These are phyloP conservation scores for Penicillium janthinellum DNA, from an alignment of 2,329 filamentous ascomycete genomes.

Conservation along the genomic window DNA sequence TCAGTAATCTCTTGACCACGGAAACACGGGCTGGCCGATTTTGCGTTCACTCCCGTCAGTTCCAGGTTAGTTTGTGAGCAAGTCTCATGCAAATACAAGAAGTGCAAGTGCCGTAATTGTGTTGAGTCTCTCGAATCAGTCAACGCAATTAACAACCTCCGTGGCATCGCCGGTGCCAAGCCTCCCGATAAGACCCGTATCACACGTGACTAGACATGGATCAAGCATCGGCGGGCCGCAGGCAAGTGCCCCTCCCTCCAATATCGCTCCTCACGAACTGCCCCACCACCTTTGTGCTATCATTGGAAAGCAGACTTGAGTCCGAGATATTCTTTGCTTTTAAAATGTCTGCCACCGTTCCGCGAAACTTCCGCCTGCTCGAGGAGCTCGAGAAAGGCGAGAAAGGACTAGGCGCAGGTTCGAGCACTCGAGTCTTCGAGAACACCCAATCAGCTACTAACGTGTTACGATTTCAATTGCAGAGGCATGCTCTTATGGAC, in stretches of 20 bases:
- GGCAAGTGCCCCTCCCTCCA: conserved; percentile 24
- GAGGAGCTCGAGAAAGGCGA: conserved; percentile 99
- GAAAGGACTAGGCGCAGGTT: conserved; percentile 88
- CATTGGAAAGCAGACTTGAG: conserved; percentile 3
- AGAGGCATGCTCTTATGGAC: conserved; percentile 97
- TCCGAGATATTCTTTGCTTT: neutral
- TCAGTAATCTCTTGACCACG: conserved; percentile 7
- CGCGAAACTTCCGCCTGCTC: conserved; percentile 92
- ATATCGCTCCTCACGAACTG: conserved; percentile 4
- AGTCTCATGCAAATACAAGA: neutral
- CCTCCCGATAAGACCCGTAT: conserved; percentile 25
- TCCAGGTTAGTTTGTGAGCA: neutral
- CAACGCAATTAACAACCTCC: conserved; percentile 22
- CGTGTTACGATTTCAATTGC: conserved; percentile 19
- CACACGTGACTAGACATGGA: conserved; percentile 23
- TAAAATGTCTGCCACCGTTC: conserved; percentile 72
- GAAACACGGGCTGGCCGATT: neutral
- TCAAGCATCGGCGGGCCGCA: conserved; percentile 7
- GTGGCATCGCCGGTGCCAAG: conserved; percentile 31
- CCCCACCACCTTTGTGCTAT: conserved; percentile 5
- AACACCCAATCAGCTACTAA: conserved; percentile 26
- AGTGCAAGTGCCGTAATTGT: neutral
- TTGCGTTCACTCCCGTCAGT: neutral
- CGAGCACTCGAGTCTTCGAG: conserved; percentile 10
- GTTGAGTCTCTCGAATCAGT: conserved; percentile 11